These are phyloP conservation scores for Poa annua DNA, from an alignment of 176 grass and related monocot genomes.

Conservation along the genomic window DNA sequence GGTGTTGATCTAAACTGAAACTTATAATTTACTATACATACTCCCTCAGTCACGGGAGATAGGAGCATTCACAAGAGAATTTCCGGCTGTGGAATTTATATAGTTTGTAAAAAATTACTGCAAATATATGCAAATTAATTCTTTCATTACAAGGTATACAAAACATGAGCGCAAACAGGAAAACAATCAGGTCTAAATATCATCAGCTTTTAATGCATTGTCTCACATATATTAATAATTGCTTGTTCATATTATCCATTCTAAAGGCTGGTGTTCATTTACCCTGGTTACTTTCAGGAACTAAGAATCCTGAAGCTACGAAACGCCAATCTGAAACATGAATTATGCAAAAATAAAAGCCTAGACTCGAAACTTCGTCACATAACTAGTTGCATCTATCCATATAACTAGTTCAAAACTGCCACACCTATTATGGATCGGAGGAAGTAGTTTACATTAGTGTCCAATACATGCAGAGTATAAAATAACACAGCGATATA, in stretches of 20 bases:
- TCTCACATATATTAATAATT: not conserved
- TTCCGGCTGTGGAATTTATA: not conserved
- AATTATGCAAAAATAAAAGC: not conserved
- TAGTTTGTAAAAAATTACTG: not conserved
- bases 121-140: constrained; percentile 7
- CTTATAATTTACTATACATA: not conserved
- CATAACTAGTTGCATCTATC: not conserved
- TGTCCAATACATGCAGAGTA: not conserved
- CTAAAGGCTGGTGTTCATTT: not conserved
- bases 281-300: not conserved
- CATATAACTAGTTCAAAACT: not conserved
- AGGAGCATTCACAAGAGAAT: not conserved
- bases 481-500: not conserved
- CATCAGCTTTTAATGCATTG: not conserved
- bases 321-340: not conserved
- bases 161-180: not conserved
- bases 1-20: not conserved
- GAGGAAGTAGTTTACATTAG: not conserved
- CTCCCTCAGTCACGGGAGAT: not conserved
- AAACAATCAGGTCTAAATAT: constrained; percentile 18
- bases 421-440: no score
- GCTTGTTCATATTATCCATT: not conserved
- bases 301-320: not conserved
- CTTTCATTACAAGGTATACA: not conserved
- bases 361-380: not conserved